Evolutionary conservation across 2,329 filamentous ascomycete genomes (phyloP), one percentile per base, ranked within the genome.

Genomic region (Sporothrix globosa): DNA sequence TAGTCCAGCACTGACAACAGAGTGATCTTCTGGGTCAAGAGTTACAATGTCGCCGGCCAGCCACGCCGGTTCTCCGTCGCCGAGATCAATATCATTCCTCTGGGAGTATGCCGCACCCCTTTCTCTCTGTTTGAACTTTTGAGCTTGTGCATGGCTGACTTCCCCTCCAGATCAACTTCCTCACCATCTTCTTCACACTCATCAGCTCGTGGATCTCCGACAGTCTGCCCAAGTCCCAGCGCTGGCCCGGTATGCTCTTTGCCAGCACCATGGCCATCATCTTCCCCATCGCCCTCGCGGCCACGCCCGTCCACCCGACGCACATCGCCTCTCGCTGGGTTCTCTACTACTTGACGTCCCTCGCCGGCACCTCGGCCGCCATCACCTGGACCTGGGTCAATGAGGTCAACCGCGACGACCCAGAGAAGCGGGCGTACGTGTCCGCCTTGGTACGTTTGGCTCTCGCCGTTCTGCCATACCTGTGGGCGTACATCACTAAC

Each of bases 21-120:
- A 76, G 75, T 76, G 75, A 77, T 77, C 10, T 77, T 76, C 66
- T 77, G 74, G 75, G 74, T 77, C 30, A 77, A 77, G 58, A 76
- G 74, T 46, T 76, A 76, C 70, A 77, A 77, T 41, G 70, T 74
- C 19, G 46, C 69, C 27, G 75, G 74, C 11, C 61, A 76, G 34
- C 71, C 73, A 5, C 30, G 65, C 11, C 39, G 71, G 4, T 76
- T 76, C 50, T 75, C 75, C 3, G 74, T 76, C 9, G 72, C 75
- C 0, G 73, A 76, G 46, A 77, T 77, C 58, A 77, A 76, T 67
- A 75, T 77, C 39, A 77, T 75, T 48, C 76, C 76, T 11, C 73
- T 77, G 4, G 76, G 75, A 2, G 75, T 76, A 50, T 30, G 75
- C 74, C 46, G 1, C 30, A 10, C 14, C 13, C 54, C 21, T n/a